A percentile compares a stretch with the other conserved stretches of the same genome.
These are phyloP conservation scores for Akanthomyces muscarius DNA, from an alignment of 2,329 filamentous ascomycete species.

Conservation along the genomic window DNA sequence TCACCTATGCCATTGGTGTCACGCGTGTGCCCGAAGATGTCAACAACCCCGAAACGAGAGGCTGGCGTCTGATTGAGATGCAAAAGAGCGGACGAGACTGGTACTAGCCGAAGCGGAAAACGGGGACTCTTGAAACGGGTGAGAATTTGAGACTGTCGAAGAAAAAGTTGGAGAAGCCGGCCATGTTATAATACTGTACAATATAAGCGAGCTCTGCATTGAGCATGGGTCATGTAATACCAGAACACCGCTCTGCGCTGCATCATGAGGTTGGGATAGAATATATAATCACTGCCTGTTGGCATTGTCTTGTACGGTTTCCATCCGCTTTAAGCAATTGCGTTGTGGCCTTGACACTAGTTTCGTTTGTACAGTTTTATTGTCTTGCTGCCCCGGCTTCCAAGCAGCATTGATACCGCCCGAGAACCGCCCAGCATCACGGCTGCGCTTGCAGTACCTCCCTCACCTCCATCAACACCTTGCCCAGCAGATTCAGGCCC, in stretches of 20 bases:
- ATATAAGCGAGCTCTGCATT: conserved; percentile 12
- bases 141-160: not conserved
- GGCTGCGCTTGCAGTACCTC: conserved; percentile 39
- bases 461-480: conserved; percentile 57
- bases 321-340: no score
- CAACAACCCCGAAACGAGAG: conserved; percentile 91
- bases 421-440: conserved; percentile 28
- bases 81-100: conserved; percentile 97
- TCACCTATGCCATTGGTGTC: conserved; percentile 96
- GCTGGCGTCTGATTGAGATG: conserved; percentile 96
- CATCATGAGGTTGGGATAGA: conserved; percentile 15
- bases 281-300: not conserved
- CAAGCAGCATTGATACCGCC: no score
- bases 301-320: not conserved
- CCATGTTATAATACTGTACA: conserved; percentile 15
- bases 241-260: conserved; percentile 14
- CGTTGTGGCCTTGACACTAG: not conserved
- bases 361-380: not conserved
- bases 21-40: conserved; percentile 93
- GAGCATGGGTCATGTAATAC: conserved; percentile 13
- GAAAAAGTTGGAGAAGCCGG: not conserved
- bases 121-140: not conserved
- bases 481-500: conserved; percentile 63
- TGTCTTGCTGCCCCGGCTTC: not conserved
- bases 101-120: conserved; percentile 40